Base-by-base conservation (phyloP, 2,329 filamentous ascomycete genomes). In the Fusarium abutilonis region DNA sequence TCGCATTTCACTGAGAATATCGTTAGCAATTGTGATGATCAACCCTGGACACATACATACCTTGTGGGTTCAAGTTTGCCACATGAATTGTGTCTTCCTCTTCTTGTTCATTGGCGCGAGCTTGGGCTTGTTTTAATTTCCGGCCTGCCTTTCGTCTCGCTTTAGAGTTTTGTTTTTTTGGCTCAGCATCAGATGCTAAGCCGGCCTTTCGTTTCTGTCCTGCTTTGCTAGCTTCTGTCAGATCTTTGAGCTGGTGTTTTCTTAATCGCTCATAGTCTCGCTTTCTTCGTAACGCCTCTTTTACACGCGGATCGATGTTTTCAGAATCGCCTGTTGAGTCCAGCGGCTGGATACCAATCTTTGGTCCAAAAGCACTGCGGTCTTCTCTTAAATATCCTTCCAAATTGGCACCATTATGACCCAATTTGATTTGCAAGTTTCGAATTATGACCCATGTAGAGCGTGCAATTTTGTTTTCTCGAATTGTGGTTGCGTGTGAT, bases 351-450 rank as follows among this genome's bases (percentile, higher is more conserved):
- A 94, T 78, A 38, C 85, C 80, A n/a, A 92, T 69, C 64, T 84
- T 87, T 8, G 63, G 76, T 9, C 62, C 60, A 9, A 32, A 78
- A 9, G 69, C 62, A 1, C 68, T 66, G 6, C 75, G 75, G 66
- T 95, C 91, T 47, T 82, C 80, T 64, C 89, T 87, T 19, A 97
- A 74, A 49, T 80, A 85, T 3, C 90, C 93, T 74, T 97, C 93
- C 0, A 97, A 77, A 56, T 84, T 83, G 4, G 74, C 72, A 23
- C 73, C 78, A 42, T 82, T 80, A 44, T 72, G 78, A 11, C 83
- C 83, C 17, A 76, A 77, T 62, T 89, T 91, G 61, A 92, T 81
- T 17, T 89, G 89, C 4, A 96, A 81, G 68, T 97, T 97, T 19
- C 79, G 82, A 6, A 97, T 74, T 4, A 76, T 76, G 3, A 96